phyloP scores from a whole-genome alignment of 1,284 basidiomycete genomes.

The Melampsora abietis-canadensis region DNA sequence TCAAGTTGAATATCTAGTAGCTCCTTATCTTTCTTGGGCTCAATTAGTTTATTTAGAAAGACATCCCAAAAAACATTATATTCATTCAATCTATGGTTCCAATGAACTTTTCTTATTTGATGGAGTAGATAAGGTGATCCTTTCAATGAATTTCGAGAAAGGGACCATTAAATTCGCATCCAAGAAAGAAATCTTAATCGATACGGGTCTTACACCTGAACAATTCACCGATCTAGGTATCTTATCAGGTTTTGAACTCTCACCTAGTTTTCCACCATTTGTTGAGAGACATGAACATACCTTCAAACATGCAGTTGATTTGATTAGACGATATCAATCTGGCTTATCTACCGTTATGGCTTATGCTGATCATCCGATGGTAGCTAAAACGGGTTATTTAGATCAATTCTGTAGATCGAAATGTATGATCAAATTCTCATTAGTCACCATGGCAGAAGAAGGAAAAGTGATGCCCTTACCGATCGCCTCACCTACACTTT shows the following conservation, averaged over 20 bases:
- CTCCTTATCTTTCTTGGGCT: conserved; percentile 88
- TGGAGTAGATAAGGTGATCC: conserved; percentile 85
- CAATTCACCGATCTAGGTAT: conserved; percentile 93
- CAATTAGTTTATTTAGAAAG: conserved; percentile 94
- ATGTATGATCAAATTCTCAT: conserved; percentile 85
- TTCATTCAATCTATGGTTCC: conserved; percentile 88
- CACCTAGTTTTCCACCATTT: conserved; percentile 70
- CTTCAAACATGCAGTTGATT: conserved; percentile 77
- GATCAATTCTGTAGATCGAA: conserved; percentile 87
- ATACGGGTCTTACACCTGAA: conserved; percentile 75
- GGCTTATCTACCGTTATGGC: conserved; percentile 38
- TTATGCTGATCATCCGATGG: conserved; percentile 63
- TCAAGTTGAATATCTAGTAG: conserved; percentile 91
- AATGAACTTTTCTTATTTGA: conserved; percentile 82
- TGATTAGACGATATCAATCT: conserved; percentile 61
- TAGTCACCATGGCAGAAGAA: conserved; percentile 80
- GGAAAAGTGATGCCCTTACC: conserved; percentile 84
- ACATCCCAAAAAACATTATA: conserved; percentile 79
- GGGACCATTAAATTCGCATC: conserved; percentile 74
- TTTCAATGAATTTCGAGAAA: conserved; percentile 62
- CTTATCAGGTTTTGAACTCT: conserved; percentile 83
- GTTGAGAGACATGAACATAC: conserved; percentile 70
- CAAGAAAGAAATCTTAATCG: conserved; percentile 71
- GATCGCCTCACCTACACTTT: conserved; percentile 62
- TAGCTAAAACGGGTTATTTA: conserved; percentile 70